Conservation (phyloP, 2,329 filamentous ascomycete genomes). For the Blastomyces percursus region DNA sequence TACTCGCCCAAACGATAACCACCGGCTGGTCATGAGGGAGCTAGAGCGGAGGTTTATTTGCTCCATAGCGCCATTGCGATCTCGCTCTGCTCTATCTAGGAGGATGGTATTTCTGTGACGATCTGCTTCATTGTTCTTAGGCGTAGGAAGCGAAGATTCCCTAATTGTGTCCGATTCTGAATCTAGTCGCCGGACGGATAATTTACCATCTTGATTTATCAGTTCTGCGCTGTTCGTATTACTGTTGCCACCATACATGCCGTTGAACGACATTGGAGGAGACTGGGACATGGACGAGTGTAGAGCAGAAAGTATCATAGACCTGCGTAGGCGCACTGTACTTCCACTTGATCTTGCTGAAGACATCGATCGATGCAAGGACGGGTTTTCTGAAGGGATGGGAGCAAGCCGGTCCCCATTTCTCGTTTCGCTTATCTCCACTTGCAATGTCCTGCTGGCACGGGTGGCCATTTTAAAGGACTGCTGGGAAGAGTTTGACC, state of each 20-base stretch:
- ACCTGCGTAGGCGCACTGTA: conserved; percentile 39
- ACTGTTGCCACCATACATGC: conserved; percentile 40
- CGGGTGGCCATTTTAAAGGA: conserved; percentile 29
- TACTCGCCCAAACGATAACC: conserved; percentile 41
- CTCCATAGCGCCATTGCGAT: conserved; percentile 30
- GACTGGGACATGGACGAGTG: conserved; percentile 40
- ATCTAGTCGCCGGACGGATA: conserved; percentile 15
- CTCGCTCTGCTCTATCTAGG: conserved; percentile 33
- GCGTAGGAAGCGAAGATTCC: background rate
- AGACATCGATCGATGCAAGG: conserved; percentile 17
- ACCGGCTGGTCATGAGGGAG: conserved; percentile 42
- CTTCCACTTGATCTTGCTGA: conserved; percentile 21
- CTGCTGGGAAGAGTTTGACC: conserved; percentile 14
- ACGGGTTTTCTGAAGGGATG: conserved; percentile 18
- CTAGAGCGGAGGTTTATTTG: conserved; percentile 39
- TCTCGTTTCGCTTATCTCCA: conserved; percentile 21
- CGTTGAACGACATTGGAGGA: conserved; percentile 44
- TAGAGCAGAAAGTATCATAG: conserved; percentile 41
- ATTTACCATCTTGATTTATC: conserved; percentile 15
- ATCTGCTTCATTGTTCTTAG: conserved; percentile 20
- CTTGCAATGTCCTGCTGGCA: conserved; percentile 31
- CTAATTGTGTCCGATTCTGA: conserved; percentile 18
- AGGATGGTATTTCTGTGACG: conserved; percentile 26
- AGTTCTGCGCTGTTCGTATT: conserved; percentile 18
- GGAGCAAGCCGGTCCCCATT: conserved; percentile 5